Evolutionary conservation across 441 rosid species (phyloP), one percentile per base, ranked within the genome.

Genomic region (Capsella rubella): DNA sequence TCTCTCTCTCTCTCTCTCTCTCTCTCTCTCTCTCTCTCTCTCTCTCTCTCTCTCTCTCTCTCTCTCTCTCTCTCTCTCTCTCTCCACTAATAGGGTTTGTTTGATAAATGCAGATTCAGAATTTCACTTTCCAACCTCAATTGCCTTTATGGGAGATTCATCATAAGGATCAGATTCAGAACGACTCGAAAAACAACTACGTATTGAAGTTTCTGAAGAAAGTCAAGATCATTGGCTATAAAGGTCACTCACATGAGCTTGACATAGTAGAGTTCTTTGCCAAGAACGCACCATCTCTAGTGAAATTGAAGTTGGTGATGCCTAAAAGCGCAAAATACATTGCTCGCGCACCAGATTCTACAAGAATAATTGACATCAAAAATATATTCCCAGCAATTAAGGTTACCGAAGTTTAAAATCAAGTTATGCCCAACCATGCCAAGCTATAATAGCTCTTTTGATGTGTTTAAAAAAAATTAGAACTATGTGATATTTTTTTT

Each of bases 51-150:
- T 59, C 43, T 51, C 25, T 21, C 0, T 21, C 25, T 21, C 25
- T 21, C 25, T 21, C 0, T 21, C 2, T 21, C 25, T 21, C 2
- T 21, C 25, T 21, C 25, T 21, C 0, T 21, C 25, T 21, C 42
- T 39, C 52, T 7, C 21, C 32, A 37, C n/a, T 4, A 29, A 29
- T 29, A 4, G 32, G 32, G 1, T 52, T 13, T 28, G 4, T 62
- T 61, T 72, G 35, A 14, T 31, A 52, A 29, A 4, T 9, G 35
- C 62, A 72, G 69, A 31, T 62, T 15, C 14, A 13, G 8, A 21
- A 62, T n/a, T 72, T 62, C 62, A 62, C 75, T 51, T 72, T 72
- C 52, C 54, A 62, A 42, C 27, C 34, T 4, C n/a, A 5, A 43
- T 51, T 37, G 27, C 6, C 8, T 62, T 4, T 51, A 6, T 71